These are phyloP conservation scores for Ciborinia camelliae DNA, from an alignment of 2,329 filamentous ascomycete species.

Conservation along the genomic window DNA sequence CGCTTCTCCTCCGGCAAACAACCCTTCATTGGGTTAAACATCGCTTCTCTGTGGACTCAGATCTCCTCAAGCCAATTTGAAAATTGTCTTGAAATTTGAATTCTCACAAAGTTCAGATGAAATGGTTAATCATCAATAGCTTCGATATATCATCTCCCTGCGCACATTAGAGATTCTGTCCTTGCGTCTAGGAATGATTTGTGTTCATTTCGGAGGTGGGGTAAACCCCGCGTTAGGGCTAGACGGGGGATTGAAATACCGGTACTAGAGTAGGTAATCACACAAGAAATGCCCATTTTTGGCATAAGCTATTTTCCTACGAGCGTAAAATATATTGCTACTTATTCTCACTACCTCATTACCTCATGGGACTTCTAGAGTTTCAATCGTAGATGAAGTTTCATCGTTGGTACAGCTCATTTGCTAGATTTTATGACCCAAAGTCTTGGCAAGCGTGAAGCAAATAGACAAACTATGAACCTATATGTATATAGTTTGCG, in stretches of 20 bases:
- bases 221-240: slow-evolving; percentile 13
- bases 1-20: not conserved
- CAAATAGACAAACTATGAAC: no score
- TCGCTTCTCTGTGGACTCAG: not conserved
- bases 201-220: not conserved
- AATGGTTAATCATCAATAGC: not conserved
- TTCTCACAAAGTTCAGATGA: not conserved
- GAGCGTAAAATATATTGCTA: not conserved
- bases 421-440: not conserved
- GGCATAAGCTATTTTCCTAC: no score
- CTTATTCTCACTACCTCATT: not conserved
- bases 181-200: not conserved
- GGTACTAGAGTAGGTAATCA: no score
- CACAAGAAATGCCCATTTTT: not conserved
- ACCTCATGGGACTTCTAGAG: not conserved
- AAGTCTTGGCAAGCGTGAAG: not conserved
- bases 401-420: not conserved
- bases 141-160: not conserved
- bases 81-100: not conserved
- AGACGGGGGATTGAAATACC: slow-evolving; percentile 1
- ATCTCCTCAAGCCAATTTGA: no score
- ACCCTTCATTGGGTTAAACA: not conserved
- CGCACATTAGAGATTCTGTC: not conserved
- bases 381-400: not conserved
- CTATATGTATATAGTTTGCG: no score